phyloP scores from a whole-genome alignment of 345 rosid genomes.

The Noccaea caerulescens region DNA sequence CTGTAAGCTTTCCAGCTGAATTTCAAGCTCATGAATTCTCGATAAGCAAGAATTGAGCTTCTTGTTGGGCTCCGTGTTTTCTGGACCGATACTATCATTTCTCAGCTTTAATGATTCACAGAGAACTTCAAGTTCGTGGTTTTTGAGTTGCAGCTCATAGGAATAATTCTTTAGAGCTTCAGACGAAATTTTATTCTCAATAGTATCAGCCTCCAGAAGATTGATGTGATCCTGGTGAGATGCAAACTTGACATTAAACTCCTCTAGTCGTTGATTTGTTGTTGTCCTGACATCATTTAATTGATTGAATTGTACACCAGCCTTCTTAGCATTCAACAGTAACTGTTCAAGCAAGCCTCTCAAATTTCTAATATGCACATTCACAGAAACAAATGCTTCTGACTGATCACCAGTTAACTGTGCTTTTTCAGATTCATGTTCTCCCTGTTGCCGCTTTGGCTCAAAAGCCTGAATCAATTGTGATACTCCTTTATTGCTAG shows the following conservation, averaged over 20 bases:
- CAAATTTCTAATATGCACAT: conserved; percentile 57
- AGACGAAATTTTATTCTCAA: conserved; percentile 63
- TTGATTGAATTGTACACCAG: conserved; percentile 45
- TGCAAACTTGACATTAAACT: conserved; percentile 55
- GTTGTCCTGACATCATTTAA: conserved; percentile 50
- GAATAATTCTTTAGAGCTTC: conserved; percentile 65
- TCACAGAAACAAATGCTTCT: conserved; percentile 46
- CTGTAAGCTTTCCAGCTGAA: conserved; percentile 60
- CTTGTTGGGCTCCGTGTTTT: conserved; percentile 56
- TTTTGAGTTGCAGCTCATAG: conserved; percentile 48
- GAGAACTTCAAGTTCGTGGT: conserved; percentile 53
- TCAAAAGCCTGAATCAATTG: conserved; percentile 85
- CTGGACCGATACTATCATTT: conserved; percentile 51
- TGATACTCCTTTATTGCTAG: conserved; percentile 61
- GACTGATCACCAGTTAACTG: conserved; percentile 46
- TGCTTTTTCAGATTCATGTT: conserved; percentile 52
- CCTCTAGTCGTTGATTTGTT: conserved; percentile 46
- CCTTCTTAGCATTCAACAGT: conserved; percentile 54
- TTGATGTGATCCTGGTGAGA: conserved; percentile 53
- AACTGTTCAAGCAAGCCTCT: conserved; percentile 61
- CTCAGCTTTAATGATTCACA: conserved; percentile 53
- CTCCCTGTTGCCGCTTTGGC: conserved; percentile 62
- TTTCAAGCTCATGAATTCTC: conserved; percentile 58
- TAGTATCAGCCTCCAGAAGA: conserved; percentile 57
- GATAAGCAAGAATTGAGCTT: conserved; percentile 49